Percentiles rank a stretch among this genome's conserved stretches.
Conservation (phyloP, 352 stramenopile species). For the Phytopythium sindhum region DNA sequence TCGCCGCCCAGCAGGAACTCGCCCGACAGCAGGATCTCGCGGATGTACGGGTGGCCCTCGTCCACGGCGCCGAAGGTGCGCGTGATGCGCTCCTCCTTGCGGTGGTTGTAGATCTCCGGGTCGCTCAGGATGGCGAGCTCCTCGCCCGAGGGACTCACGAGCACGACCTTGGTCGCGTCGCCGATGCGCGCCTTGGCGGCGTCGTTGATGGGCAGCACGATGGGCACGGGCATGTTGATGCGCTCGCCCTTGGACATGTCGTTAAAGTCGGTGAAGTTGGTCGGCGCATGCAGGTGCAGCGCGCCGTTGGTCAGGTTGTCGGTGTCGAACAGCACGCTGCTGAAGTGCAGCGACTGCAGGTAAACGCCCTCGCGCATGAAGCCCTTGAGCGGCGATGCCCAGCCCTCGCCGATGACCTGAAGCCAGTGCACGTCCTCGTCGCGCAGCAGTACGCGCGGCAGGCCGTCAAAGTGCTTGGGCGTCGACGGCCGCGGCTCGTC, state of each 20-base stretch:
- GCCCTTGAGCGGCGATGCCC: conserved; percentile 93
- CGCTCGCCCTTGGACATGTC: conserved; percentile 83
- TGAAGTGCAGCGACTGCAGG: conserved; percentile 97
- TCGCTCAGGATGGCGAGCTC: conserved; percentile 92
- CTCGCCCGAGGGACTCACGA: conserved; percentile 93
- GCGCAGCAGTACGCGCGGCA: conserved; percentile 92
- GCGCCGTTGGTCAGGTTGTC: conserved; percentile 93
- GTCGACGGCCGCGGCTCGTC: conserved; percentile 25
- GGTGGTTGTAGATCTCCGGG: conserved; percentile 95
- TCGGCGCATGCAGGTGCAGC: conserved; percentile 78
- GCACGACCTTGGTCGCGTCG: conserved; percentile 77
- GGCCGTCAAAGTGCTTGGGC: conserved; percentile 38
- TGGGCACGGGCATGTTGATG: conserved; percentile 96
- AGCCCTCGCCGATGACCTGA: conserved; percentile 96
- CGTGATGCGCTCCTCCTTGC: conserved; percentile 98
- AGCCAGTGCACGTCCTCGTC: conserved; percentile 99
- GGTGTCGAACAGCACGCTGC: conserved; percentile 94
- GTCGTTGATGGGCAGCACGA: conserved; percentile 93
- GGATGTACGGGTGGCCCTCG: conserved; percentile 95
- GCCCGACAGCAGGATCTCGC: conserved; percentile 93
- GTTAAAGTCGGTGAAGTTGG: conserved; percentile 92
- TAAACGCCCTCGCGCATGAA: conserved; percentile 98
- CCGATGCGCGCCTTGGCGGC: conserved; percentile 92
- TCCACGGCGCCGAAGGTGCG: conserved; percentile 97
- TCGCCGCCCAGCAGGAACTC: conserved; percentile 96